Conservation (phyloP, 192 early-diverging fungal genomes). For the Funneliformis geosporum region DNA sequence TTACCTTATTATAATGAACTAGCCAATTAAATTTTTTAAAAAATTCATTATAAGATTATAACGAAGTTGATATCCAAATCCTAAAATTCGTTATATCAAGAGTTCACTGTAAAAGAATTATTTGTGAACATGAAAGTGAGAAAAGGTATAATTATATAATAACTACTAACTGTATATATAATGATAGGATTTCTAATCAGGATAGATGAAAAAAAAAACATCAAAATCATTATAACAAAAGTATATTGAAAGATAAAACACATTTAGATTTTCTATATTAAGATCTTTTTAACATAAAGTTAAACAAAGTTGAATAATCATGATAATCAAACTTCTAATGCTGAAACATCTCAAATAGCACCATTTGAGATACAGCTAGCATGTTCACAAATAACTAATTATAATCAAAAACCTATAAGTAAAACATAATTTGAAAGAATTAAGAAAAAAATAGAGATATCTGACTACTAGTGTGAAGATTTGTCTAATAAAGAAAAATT, state of each 20-base stretch:
- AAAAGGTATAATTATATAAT: constrained; percentile 20
- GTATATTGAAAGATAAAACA: constrained; percentile 8
- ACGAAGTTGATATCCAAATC: too few species aligned
- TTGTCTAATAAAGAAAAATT: not conserved
- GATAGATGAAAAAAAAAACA: constrained; percentile 19
- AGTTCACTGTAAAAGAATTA: not conserved
- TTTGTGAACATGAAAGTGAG: constrained; percentile 6
- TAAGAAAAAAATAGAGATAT: not conserved
- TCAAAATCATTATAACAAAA: constrained; percentile 21
- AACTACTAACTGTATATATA: not conserved
- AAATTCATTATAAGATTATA: too few species aligned
- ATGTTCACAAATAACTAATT: not conserved
- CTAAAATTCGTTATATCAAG: too few species aligned
- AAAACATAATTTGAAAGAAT: not conserved
- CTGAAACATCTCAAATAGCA: constrained; percentile 18
- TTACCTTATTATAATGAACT: too few species aligned
- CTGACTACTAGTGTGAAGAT: not conserved
- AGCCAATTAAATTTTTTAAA: too few species aligned
- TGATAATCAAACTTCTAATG: not conserved
- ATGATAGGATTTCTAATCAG: not conserved
- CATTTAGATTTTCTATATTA: constrained; percentile 3
- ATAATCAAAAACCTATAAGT: not conserved
- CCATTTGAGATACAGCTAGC: not conserved
- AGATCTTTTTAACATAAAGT: not conserved
- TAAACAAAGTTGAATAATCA: not conserved